These are phyloP conservation scores for Glaciozyma martinii DNA, from an alignment of 768 basidiomycete genomes.

Conservation along the genomic window DNA sequence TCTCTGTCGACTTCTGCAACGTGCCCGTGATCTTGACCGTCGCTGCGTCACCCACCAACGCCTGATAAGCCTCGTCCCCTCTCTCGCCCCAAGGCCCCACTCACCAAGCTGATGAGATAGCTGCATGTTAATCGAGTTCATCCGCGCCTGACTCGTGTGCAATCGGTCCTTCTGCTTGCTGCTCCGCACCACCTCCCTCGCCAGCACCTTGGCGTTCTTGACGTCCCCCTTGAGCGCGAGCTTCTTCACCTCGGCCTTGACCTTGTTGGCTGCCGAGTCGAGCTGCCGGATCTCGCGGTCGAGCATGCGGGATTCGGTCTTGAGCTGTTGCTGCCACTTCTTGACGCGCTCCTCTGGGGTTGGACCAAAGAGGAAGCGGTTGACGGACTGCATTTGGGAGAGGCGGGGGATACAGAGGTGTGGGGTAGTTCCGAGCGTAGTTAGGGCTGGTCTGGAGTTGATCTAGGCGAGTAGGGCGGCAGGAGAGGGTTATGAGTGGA, in stretches of 20 bases:
- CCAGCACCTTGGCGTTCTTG: slow-evolving; percentile 84
- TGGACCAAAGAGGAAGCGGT: slow-evolving; percentile 89
- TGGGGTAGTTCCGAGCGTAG: neutral
- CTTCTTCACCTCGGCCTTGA: slow-evolving; percentile 69
- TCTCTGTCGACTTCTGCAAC: slow-evolving; percentile 93
- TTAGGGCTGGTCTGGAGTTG: neutral
- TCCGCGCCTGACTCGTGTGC: slow-evolving; percentile 80
- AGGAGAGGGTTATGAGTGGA: neutral
- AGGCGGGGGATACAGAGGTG: neutral
- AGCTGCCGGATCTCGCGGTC: slow-evolving; percentile 93
- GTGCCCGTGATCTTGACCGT: slow-evolving; percentile 97
- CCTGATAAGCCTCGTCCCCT: neutral
- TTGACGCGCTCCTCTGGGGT: slow-evolving; percentile 88
- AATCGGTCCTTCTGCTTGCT: slow-evolving; percentile 89
- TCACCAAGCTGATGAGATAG: slow-evolving; percentile 83
- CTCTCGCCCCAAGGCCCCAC: slow-evolving; percentile 35
- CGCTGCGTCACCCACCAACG: slow-evolving; percentile 47
- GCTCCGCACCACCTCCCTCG: slow-evolving; percentile 86
- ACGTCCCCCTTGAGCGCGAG: slow-evolving; percentile 83
- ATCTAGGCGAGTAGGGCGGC: neutral
- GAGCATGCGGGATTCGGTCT: slow-evolving; percentile 66
- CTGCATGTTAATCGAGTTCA: slow-evolving; percentile 84
- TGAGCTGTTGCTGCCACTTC: slow-evolving; percentile 81
- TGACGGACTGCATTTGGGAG: slow-evolving; percentile 45
- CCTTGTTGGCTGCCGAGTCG: slow-evolving; percentile 71